Base-by-base conservation (phyloP, 176 grass and related monocot genomes). In the Eleusine coracana region DNA sequence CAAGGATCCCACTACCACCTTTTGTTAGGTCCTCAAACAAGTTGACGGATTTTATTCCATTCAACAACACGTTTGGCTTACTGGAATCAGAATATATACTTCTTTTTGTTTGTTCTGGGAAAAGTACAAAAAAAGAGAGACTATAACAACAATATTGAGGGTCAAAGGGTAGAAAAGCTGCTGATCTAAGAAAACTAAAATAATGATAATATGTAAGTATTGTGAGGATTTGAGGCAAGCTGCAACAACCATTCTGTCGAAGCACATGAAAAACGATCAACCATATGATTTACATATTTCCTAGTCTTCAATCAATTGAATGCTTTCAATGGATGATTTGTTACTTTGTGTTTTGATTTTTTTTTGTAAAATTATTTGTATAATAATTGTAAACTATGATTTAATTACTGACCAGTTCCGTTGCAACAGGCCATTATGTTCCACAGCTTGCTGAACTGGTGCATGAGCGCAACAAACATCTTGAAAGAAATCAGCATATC, bases 401-500 rank as follows among this genome's bases (percentile, higher is more conserved):
- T 49, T 63, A 48, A 52, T 45, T 27, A 60, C 78, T 67, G 42
- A 76, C 50, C 25, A 77, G 17, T 72, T 56, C 23, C 71, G 12
- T 71, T 60, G 21, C 28, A 82, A 63, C 87, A 97, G 89, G 92
- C 39, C 94, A 97, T 46, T 97, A 97, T 87, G 92, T 94, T 39
- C 94, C 94, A 9, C 92, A 94, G 86, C 80, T 94, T 63, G 85
- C 91, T 66, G 94, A 97, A 75, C 69, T 97, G 51, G 83, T 92
- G n/a, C 77, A 90, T 83, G 87, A 97, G 72, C 77, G 73, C 70
- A 92, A 94, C 91, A 92, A 77, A 56, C 79, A 86, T 20, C 60
- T 68, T 52, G 81, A 88, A 58, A 67, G 63, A 20, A 76, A 88
- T 42, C 64, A 82, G 9, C 71, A 42, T 73, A 90, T 92, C 46